Evolutionary conservation across 768 basidiomycete species (phyloP), one percentile per base, ranked within the genome.

Genomic region (Mycena albidolilacea): DNA sequence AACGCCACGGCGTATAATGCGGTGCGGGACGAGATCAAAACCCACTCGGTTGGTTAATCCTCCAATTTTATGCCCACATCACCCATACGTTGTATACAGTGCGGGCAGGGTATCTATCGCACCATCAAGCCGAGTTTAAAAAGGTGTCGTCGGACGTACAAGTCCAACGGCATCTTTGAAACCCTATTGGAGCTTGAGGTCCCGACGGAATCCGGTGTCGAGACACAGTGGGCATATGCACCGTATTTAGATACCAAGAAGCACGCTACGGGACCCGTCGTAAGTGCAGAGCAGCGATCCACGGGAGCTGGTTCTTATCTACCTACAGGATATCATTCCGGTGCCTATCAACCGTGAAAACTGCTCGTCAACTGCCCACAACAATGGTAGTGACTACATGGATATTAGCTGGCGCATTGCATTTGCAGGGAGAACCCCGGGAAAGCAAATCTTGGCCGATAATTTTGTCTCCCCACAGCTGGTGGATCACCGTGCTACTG

Each of bases 321-420:
- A 14, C 11, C 72, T 61, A 10, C 35, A 84, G 83, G 82, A 84
- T 61, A 74, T 83, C 21, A 64, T 82, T 15, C 77, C 78, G 3
- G 70, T 82, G 30, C 82, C 83, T 23, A 78, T 85, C 1, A 77
- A 80, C 46, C 78, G 84, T 5, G 80, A 83, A 72, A 72, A 76
- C 21, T 82, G 81, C 55, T 57, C 67, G 35, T 67, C 50, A 6
- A 38, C 52, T 30, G 17, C 70, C 11, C 21, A 39, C 52, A 35
- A 35, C 54, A 35, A 55, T 64, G 80, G 79, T 38, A 64, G 63
- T 43, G 78, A 81, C 21, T 78, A 70, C 35, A 70, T 84, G 43
- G 76, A 82, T n/a, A 72, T 85, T 11, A 78, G 75, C 10, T 84
- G 84, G 84, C 80, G 80, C 5, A 72, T 85, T 39, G 77, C 78